Percentiles rank a stretch among this genome's conserved stretches.
These are phyloP conservation scores for Acrodontium crateriforme DNA, from an alignment of 2,329 filamentous ascomycete species.

Conservation along the genomic window DNA sequence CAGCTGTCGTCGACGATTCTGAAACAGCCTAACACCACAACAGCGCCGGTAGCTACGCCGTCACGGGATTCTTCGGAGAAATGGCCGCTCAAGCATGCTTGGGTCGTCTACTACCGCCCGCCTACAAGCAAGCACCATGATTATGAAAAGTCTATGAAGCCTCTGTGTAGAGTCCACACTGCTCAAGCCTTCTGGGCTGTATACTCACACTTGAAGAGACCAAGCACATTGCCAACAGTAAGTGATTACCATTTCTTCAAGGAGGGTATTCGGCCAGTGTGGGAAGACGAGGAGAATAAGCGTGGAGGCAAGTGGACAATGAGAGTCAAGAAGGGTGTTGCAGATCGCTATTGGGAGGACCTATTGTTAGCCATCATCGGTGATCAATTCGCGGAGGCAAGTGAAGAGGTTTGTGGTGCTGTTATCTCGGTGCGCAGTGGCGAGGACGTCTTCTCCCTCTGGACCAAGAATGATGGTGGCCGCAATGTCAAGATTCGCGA, in stretches of 20 bases:
- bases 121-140: slow-evolving; percentile 95
- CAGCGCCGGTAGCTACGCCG: slow-evolving; percentile 2
- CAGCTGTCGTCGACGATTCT: slow-evolving; percentile 13
- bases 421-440: slow-evolving; percentile 90
- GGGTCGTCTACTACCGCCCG: slow-evolving; percentile 95
- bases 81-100: slow-evolving; percentile 61
- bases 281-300: slow-evolving; percentile 97
- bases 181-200: slow-evolving; percentile 86
- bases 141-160: slow-evolving; percentile 91
- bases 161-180: slow-evolving; percentile 67
- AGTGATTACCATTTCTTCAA: slow-evolving; percentile 98
- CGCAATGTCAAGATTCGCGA: slow-evolving; percentile 96
- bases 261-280: slow-evolving; percentile 88
- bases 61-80: slow-evolving; percentile 24
- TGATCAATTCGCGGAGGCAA: slow-evolving; percentile 84
- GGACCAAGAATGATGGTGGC: slow-evolving; percentile 86
- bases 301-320: slow-evolving; percentile 96
- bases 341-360: slow-evolving; percentile 95
- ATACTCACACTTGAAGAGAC: slow-evolving; percentile 78
- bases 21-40: slow-evolving; percentile 6
- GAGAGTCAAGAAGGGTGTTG: slow-evolving; percentile 90
- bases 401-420: slow-evolving; percentile 87
- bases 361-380: slow-evolving; percentile 80
- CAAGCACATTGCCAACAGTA: slow-evolving; percentile 74
- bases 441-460: slow-evolving; percentile 94